Evolutionary conservation across 2,329 filamentous ascomycete species (phyloP), one percentile per base, ranked within the genome.

Genomic region (Verticillium dahliae): DNA sequence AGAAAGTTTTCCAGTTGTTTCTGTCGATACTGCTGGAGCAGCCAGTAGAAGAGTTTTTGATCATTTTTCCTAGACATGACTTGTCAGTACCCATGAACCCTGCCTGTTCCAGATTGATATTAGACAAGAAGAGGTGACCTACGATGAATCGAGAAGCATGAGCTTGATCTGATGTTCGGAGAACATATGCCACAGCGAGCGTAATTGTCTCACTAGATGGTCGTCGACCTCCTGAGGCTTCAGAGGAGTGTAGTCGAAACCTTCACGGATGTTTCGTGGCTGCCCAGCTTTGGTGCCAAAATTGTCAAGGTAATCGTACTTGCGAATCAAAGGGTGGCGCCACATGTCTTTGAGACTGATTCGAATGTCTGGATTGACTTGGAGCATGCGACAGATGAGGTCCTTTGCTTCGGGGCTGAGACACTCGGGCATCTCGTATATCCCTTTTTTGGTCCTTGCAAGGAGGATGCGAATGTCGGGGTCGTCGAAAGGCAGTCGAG

Each of bases 41-140:
- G 84, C 75, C 87, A 90, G 74, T 98, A 99, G 74, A 98, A 97
- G 67, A 94, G 83, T 71, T 97, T 96, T 71, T 97, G 92, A 61
- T 97, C 91, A 66, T 96, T 98, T 4, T 85, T 80, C 65, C 90
- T 94, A 37, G n/a, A 57, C 54, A 52, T 39, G n/a, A 14, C 15
- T 11, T 15, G 54, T 34, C 13, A 52, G 10, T 14, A 6, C 34
- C 13, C 3, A 22, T 15, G 5, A 45, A 3, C 15, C 6, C 13
- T 5, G 9, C 13, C 1, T 14, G 15, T 15, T 41, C 1, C 14
- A 14, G 39, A 41, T 1, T n/a, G 15, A 41, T 18, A 6, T 15
- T 15, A 15, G 4, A 37, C 9, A 37, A n/a, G 14, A 31, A 6
- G 9, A 15, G 9, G 27, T 27, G 34, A 58, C 62, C 52, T 61